Conservation (phyloP, 2,329 filamentous ascomycete species). For the Aspergillus fumigatus region DNA sequence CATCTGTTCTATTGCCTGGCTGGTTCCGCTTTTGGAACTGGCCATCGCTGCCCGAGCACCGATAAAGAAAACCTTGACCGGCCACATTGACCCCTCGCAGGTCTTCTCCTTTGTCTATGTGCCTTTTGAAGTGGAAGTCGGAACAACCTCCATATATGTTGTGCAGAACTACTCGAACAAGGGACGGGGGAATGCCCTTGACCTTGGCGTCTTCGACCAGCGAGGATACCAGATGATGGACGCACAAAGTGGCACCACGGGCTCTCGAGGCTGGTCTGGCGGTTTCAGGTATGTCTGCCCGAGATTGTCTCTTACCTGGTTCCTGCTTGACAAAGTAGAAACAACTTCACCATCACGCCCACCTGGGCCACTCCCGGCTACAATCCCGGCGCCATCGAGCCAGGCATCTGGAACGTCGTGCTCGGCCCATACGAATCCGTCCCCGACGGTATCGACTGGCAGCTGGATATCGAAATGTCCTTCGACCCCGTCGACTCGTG, state of each 20-base stretch:
- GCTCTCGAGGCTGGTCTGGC: not conserved
- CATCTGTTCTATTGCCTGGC: not conserved
- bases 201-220: not conserved
- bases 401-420: not conserved
- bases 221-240: not conserved
- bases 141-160: not conserved
- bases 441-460: not conserved
- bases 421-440: not conserved
- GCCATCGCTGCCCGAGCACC: not conserved
- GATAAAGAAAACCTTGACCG: constrained; percentile 11
- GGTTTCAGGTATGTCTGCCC: not conserved
- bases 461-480: not conserved
- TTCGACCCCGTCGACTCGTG: not conserved
- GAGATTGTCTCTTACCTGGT: no score
- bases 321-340: not conserved
- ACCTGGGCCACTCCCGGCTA: not conserved
- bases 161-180: not conserved
- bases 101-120: constrained; percentile 20
- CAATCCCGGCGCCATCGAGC: not conserved
- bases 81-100: constrained; percentile 8
- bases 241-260: not conserved
- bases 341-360: not conserved
- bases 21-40: not conserved
- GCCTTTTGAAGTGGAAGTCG: not conserved
- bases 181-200: not conserved